Evolutionary conservation across 768 basidiomycete genomes (phyloP), one percentile per base, ranked within the genome.

Genomic region (Tylopilus sp.): DNA sequence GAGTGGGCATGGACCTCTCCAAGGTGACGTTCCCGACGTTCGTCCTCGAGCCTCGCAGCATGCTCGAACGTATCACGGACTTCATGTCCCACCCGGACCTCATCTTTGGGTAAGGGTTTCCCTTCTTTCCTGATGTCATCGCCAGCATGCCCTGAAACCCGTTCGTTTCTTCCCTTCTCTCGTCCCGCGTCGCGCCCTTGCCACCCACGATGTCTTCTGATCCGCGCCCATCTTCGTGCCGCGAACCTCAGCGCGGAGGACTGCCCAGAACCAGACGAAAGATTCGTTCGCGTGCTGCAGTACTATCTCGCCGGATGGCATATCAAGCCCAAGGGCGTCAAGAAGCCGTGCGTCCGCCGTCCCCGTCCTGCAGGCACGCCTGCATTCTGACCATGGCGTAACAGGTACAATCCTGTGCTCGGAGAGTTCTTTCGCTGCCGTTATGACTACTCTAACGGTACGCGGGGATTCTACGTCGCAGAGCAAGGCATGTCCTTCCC

Each of bases 241-340:
- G 45, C 59, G 52, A 22, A 21, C 45, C 48, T 24, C 64, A 96
- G 95, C 36, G 89, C 90, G 42, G 92, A 90, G 59, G 68, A 82
- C n/a, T 85, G 83, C 65, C 76, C 80, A 36, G 85, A 92, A 63
- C 82, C 92, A 29, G 88, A 96, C 68, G 94, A 96, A 66, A 78
- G 97, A 40, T 98, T 98, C 70, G 79, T 96, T 57, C 81, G 85
- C 45, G 92, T 98, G 2, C 78, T 98, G 30, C 87, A 89, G 57
- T 97, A 95, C 69, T 99, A 98, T 69, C 85, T 99, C 43, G 87
- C 91, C n/a, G 97, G 97, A 22, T 99, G 97, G 97, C 97, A 98
- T 72, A 95, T 98, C 75, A 98, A 98, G 72, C 95, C 97, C 60
- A 95, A 90, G 74, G 97, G 94, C 48, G 97, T 98, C 55, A 99